These are phyloP conservation scores for Fusarium praegraminearum DNA, from an alignment of 2,329 filamentous ascomycete species.

Conservation along the genomic window DNA sequence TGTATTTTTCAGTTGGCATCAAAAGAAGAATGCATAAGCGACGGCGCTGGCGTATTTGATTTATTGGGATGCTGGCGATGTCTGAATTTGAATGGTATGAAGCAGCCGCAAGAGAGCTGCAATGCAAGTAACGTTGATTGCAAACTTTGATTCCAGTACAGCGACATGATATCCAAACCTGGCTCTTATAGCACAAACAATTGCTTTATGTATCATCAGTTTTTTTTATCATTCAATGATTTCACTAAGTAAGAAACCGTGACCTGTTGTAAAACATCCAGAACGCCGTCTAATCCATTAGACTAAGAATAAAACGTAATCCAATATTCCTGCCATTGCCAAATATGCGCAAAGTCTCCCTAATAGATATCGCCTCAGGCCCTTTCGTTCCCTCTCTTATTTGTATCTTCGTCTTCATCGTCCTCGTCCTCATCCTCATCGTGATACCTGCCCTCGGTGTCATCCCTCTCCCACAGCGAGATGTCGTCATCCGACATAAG, in stretches of 20 bases:
- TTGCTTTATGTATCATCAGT: constrained; percentile 6
- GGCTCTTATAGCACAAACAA: constrained; percentile 16
- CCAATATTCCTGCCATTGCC: not conserved
- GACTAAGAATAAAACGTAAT: constrained; percentile 9
- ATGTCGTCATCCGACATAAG: constrained; percentile 71
- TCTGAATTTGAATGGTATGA: constrained; percentile 2
- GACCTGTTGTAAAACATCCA: constrained; percentile 22
- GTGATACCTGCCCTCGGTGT: constrained; percentile 52
- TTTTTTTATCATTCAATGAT: constrained; percentile 19
- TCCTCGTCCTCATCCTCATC: constrained; percentile 51
- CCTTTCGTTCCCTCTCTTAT: constrained; percentile 28
- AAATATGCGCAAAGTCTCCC: constrained; percentile 12
- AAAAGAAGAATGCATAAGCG: constrained; percentile 45
- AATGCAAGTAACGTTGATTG: constrained; percentile 18
- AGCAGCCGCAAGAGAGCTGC: constrained; percentile 5
- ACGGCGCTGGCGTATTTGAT: constrained; percentile 47
- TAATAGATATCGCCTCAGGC: not conserved
- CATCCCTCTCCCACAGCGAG: constrained; percentile 65
- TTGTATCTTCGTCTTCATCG: constrained; percentile 42
- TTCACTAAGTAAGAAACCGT: not conserved
- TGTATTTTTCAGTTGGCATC: constrained; percentile 24
- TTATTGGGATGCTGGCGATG: constrained; percentile 35
- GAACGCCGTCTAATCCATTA: constrained; percentile 42
- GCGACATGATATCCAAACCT: constrained; percentile 43
- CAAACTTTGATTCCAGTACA: constrained; percentile 20